Base-by-base conservation (phyloP, 2,329 filamentous ascomycete species). In the Ascochyta rabiei region DNA sequence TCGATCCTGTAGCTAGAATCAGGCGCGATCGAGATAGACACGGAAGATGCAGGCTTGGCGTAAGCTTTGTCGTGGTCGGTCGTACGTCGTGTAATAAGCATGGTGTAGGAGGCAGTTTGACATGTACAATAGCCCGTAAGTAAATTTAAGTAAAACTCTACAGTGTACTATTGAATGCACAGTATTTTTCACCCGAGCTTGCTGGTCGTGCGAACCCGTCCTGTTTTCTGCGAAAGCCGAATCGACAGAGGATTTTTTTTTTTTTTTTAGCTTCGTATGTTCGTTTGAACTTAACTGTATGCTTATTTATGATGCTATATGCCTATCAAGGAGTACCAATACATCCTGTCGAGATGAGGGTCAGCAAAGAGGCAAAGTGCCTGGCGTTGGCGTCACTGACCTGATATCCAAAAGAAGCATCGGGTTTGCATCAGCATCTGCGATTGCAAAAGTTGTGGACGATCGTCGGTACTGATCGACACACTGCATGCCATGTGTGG, bases 401-500 rank as follows among this genome's bases (percentile, higher is more conserved):
- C 35, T 16, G 16, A 21, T 37, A 31, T 42, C 23, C 30, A 47
- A 47, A 34, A 18, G 6, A 10, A 24, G 39, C 34, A 18, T n/a
- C 21, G 24, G 7, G 3, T 31, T 46, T 9, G 30, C 31, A 16
- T 16, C 16, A 31, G 12, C 31, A 16, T 16, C 2, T 46, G 21
- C 3, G 12, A 21, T 26, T 13, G 13, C 23, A 31, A 18, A 47
- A 31, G 12, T 19, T 40, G 37, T 19, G 10, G 19, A 15, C 42
- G 30, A 53, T 53, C 43, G 43, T 21, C 49, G 49, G 47, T 47
- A 30, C 13, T 28, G 30, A 47, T 37, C 42, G 31, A 42, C 31
- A 42, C 37, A 18, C 37, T 16, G 37, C 42, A 28, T 28, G 13
- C 19, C 23, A 28, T 47, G 49, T 37, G 46, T 15, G 21, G 15